Percentiles rank a stretch among this genome's conserved stretches.
Evolutionary conservation across 2,329 filamentous ascomycete species (phyloP).

Genomic region (Fusarium napiforme): DNA sequence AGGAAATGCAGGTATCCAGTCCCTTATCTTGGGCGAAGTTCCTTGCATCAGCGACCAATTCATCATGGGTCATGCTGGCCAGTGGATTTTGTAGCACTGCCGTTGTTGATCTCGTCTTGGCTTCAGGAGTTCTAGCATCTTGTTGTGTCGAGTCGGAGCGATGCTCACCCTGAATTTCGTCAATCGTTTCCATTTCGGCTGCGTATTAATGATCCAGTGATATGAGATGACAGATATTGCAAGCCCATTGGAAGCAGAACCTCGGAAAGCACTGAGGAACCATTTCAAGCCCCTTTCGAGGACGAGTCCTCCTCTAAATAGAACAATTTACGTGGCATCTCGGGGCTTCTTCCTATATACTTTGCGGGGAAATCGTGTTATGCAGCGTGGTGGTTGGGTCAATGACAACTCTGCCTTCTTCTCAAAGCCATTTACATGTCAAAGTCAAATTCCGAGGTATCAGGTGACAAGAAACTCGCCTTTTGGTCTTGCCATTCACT

Average conservation of each 20-base stretch:
- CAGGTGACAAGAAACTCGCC: not conserved
- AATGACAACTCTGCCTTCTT: not conserved
- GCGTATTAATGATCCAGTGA: not conserved
- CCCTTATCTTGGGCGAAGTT: conserved; percentile 32
- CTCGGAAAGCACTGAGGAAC: not conserved
- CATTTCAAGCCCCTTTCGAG: not conserved
- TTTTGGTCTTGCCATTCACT: not conserved
- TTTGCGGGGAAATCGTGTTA: not conserved
- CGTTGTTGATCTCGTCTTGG: not conserved
- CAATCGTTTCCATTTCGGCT: not conserved
- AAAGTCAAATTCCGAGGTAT: not conserved
- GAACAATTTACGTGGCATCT: not conserved
- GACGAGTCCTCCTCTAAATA: not conserved
- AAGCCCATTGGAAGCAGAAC: not conserved
- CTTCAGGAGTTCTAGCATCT: not conserved
- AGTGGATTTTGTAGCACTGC: conserved; percentile 39
- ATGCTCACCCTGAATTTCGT: not conserved
- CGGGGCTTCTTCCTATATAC: not conserved
- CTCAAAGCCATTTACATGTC: not conserved
- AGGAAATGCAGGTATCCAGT: conserved; percentile 51
- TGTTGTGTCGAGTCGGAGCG: not conserved
- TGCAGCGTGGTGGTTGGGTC: not conserved
- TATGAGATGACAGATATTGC: not conserved
- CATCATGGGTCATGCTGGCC: conserved; percentile 25
- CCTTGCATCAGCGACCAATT: conserved; percentile 34